Base-by-base conservation (phyloP, 331 rosid genomes). In the Rosa hybrid region DNA sequence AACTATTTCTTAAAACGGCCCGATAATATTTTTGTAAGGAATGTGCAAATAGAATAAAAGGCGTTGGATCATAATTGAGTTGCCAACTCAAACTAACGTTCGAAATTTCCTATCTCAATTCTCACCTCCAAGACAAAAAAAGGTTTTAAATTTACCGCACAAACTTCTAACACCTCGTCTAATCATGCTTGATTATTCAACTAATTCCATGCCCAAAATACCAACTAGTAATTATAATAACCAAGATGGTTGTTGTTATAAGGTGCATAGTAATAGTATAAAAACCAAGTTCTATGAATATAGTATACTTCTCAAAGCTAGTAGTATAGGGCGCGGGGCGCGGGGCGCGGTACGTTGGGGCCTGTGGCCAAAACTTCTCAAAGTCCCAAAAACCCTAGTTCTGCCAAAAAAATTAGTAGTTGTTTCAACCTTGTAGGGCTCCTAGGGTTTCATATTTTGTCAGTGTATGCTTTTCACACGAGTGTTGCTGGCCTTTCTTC, bases 291-390 rank as follows among this genome's bases (percentile, higher is more conserved):
- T 13, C 39, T 16, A 44, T 76, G 44, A 23, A 17, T 23, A 46
- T 2, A 68, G 6, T 38, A 50, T 39, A 62, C 6, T 27, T 25
- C 16, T 4, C 25, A 73, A 48, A 39, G 53, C 45, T 60, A 34
- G 1, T 12, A 53, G 34, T 38, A 39, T 38, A 34, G 25, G 79
- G 82, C 77, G 20, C 79, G 80, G 25, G 79, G 82, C 77, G 20
- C 79, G 80, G 77, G 77, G 83, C 82, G 82, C 82, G 82, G 83
- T 12, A 30, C 70, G 7, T 64, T 14, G 70, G 70, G 3, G 42
- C 3, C 14, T 5, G 45, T 7, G 11, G 45, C 70, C 70, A 27
- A 62, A 30, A 3, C 45, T 13, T 46, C 38, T 64, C 21, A 14
- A 77, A 49, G 39, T 45, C 20, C 73, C 73, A 7, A 27, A 17